Evolutionary conservation across 2,329 filamentous ascomycete species (phyloP), one percentile per base, ranked within the genome.

Genomic region (Chaetomiaceae sp.): DNA sequence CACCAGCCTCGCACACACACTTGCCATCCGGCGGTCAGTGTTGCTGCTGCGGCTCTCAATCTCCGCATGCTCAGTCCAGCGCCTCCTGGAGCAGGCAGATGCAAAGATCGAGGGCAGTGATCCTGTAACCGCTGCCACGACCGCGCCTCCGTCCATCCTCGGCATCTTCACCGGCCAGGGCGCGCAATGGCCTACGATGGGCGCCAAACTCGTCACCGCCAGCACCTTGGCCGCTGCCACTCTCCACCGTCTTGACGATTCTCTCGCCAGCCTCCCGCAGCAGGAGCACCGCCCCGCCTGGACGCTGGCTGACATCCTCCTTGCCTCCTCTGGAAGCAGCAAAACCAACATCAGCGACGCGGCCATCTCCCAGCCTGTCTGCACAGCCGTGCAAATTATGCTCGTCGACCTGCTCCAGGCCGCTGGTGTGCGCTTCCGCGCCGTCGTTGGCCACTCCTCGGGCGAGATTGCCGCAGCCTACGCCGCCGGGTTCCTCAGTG

Each of bases 391-490:
- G 2, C 66, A 73, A 45, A 58, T 75, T 14, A 63, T 57, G 0
- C 51, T 75, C 0, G 60, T 71, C 0, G 63, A 72, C 15, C 49
- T 69, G 0, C 58, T 75, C 1, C 26, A 35, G 0, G 46, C 50
- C 1, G 58, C 60, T 19, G 60, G 63, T 0, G 48, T 74, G 12
- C 36, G 26, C 2, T 63, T 67, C 0, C 17, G 49, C 4, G 62
- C 60, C 0, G 67, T 70, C 0, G 61, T 71, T 3, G 73, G 73
- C 2, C 74, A 76, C 52, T 75, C 71, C 0, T 71, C 68, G 0
- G 74, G 73, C 2, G 74, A 77, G 50, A 75, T 76, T 11, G 71
- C 58, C 0, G 72, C 73, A 0, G 74, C 70, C 0, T 78, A 75
- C 50, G 71, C 73, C 0, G 67, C 71, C 0, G 72, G 72, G 0